These are phyloP conservation scores for Epithemia pelagica DNA, from an alignment of 108 stramenopile species.

Conservation along the genomic window DNA sequence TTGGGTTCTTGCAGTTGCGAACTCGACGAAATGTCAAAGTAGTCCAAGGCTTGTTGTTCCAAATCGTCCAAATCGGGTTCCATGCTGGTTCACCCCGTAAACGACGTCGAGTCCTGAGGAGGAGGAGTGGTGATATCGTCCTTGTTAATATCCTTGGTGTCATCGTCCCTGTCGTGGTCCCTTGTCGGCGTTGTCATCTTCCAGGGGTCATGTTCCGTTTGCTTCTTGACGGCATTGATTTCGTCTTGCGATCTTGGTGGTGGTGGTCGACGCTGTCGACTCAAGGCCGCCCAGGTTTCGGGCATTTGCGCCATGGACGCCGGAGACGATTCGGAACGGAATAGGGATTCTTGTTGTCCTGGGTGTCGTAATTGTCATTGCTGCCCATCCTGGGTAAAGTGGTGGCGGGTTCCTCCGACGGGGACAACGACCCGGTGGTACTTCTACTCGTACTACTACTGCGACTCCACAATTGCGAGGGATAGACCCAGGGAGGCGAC, in stretches of 20 bases:
- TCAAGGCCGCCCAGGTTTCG: neutral
- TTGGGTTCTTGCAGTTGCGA: neutral
- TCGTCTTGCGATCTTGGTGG: neutral
- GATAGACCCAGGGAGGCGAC: too few species aligned
- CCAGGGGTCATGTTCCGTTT: neutral
- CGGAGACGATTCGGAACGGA: neutral
- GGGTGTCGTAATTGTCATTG: neutral
- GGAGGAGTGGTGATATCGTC: too few species aligned
- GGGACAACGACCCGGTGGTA: too few species aligned
- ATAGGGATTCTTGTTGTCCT: neutral
- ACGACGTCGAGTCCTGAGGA: neutral
- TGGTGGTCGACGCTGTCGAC: neutral
- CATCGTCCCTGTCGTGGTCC: neutral
- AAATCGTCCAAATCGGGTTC: neutral
- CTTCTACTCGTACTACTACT: too few species aligned
- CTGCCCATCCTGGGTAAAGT: neutral
- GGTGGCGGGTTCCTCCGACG: too few species aligned
- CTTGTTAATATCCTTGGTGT: neutral
- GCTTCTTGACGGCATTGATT: neutral
- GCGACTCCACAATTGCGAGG: too few species aligned
- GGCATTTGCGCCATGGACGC: neutral
- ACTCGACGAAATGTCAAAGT: neutral
- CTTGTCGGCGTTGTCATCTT: neutral
- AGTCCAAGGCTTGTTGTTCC: neutral
- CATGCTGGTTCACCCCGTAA: neutral